Evolutionary conservation across 345 rosid genomes (phyloP).

Genomic region (Orychophragmus violaceus): DNA sequence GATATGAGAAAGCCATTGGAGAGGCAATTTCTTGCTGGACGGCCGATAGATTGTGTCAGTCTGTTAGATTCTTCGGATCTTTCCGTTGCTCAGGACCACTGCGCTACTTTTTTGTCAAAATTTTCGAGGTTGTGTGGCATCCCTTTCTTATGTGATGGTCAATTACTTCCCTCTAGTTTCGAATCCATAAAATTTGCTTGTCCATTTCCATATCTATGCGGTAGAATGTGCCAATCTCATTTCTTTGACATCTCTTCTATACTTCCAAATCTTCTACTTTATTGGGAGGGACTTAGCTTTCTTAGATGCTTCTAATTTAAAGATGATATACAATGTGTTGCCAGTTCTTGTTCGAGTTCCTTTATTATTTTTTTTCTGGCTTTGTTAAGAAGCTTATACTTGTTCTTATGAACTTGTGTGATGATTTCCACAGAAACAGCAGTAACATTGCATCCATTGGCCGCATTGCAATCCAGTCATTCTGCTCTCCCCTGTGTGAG

Average conservation of each 20-base stretch:
- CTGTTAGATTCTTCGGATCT: conserved; percentile 51
- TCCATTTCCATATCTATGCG: not conserved
- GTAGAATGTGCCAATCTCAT: not conserved
- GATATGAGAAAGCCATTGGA: conserved; percentile 93
- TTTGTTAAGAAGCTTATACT: not conserved
- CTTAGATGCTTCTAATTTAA: not conserved
- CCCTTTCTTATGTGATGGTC: conserved; percentile 17
- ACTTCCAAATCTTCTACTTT: not conserved
- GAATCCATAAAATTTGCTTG: not conserved
- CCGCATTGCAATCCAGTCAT: conserved; percentile 82
- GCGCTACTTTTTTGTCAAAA: conserved; percentile 57
- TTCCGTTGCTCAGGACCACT: conserved; percentile 46
- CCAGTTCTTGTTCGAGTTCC: not conserved
- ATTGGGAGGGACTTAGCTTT: not conserved
- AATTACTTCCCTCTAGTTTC: not conserved
- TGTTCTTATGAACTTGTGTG: not conserved
- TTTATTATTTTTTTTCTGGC: not conserved
- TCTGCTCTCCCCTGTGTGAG: conserved; percentile 82
- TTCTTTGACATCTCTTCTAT: not conserved
- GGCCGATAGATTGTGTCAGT: conserved; percentile 67
- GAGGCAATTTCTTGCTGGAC: conserved; percentile 54
- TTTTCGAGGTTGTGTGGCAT: conserved; percentile 47
- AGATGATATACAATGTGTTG: not conserved
- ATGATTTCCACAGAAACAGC: conserved; percentile 44
- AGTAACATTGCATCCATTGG: conserved; percentile 42